Evolutionary conservation across 768 basidiomycete genomes (phyloP).

Genomic region (Lactifluus piperatus): DNA sequence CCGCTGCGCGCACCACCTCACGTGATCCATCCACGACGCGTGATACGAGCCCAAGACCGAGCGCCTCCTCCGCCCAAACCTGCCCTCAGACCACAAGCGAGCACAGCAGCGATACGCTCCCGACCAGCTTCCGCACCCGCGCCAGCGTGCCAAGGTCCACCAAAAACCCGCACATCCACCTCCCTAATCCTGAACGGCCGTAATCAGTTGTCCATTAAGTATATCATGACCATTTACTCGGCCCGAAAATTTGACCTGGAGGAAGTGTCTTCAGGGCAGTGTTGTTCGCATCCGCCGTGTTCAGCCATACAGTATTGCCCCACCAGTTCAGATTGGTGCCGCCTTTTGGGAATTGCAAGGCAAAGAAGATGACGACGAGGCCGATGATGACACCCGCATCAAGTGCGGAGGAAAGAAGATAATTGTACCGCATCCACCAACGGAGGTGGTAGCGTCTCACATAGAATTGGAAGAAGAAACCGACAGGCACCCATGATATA

Average conservation of each 20-base stretch:
- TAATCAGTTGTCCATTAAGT: too few relatives aligned
- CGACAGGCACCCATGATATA: conserved; percentile 65
- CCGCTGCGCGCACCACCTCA: too few relatives aligned
- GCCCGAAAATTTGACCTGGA: conserved; percentile 49
- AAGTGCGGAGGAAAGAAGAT: conserved; percentile 74
- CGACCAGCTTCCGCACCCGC: too few relatives aligned
- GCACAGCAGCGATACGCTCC: too few relatives aligned
- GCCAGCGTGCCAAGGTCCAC: too few relatives aligned
- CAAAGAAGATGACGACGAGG: conserved; percentile 60
- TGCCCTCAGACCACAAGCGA: too few relatives aligned
- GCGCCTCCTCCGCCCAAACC: too few relatives aligned
- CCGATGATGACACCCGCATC: conserved; percentile 53
- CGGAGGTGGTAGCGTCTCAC: conserved; percentile 61
- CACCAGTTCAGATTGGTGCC: conserved; percentile 59
- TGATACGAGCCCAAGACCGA: too few relatives aligned
- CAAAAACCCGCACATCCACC: too few relatives aligned
- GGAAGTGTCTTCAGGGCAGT: conserved; percentile 43
- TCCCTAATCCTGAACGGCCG: too few relatives aligned
- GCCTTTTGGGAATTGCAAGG: conserved; percentile 45
- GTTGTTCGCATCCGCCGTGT: conserved; percentile 62
- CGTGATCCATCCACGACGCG: too few relatives aligned
- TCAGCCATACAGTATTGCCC: conserved; percentile 70
- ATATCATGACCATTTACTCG: conserved; percentile 24
- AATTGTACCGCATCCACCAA: conserved; percentile 78
- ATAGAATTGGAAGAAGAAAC: conserved; percentile 84